phyloP scores from a whole-genome alignment of 139 green algal species.

The Spirogloea muscicola region DNA sequence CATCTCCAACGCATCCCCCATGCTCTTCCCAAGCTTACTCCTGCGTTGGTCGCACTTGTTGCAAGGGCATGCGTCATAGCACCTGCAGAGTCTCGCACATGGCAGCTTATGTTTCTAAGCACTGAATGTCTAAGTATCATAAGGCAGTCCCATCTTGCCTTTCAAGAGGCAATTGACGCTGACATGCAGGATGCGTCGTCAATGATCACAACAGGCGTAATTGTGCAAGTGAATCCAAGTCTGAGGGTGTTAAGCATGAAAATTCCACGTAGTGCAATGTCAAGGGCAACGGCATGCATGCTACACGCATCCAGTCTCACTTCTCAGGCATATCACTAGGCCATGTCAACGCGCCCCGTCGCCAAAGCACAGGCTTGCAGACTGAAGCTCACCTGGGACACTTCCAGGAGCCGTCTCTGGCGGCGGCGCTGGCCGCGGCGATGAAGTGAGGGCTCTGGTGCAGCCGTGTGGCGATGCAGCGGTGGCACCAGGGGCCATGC shows the following conservation, averaged over 20 bases:
- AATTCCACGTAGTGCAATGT: not conserved
- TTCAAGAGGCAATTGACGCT: not conserved
- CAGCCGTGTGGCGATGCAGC: conserved; percentile 23
- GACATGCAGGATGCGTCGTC: not conserved
- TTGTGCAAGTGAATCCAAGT: too few relatives aligned
- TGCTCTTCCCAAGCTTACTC: too few relatives aligned
- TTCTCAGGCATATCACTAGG: not conserved
- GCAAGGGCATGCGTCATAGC: conserved; percentile 16
- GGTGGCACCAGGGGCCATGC: conserved; percentile 27
- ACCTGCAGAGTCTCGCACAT: not conserved
- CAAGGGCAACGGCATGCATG: not conserved
- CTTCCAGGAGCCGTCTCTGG: not conserved
- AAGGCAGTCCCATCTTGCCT: not conserved
- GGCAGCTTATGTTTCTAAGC: not conserved
- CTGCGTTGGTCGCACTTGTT: conserved; percentile 8
- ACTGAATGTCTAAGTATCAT: not conserved
- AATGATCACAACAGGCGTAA: not conserved
- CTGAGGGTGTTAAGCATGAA: not conserved
- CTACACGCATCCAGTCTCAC: too few relatives aligned
- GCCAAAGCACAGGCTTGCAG: too few relatives aligned
- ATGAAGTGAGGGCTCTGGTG: conserved; percentile 12
- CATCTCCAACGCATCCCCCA: too few relatives aligned
- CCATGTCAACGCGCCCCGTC: not conserved
- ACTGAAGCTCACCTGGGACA: conserved; percentile 15
- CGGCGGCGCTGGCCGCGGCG: not conserved